phyloP scores from a whole-genome alignment of 176 grass and related monocot genomes.

The Triticum timopheevii region DNA sequence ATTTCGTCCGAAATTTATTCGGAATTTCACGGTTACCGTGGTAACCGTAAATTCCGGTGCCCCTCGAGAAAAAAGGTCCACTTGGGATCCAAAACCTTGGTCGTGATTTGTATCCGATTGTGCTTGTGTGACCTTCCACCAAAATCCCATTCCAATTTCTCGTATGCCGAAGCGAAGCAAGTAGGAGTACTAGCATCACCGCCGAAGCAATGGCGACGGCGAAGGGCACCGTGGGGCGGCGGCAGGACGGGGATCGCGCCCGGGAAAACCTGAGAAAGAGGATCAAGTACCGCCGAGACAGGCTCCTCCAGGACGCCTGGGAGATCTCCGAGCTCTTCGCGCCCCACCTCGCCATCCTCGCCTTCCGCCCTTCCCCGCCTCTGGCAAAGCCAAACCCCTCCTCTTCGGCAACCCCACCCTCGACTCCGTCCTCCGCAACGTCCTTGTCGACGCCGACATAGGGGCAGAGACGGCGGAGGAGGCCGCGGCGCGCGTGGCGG shows the following conservation, averaged over 20 bases:
- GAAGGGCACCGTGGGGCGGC: neutral
- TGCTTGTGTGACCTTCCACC: too few relatives aligned
- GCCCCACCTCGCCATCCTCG: slow-evolving; percentile 5
- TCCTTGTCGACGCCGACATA: neutral
- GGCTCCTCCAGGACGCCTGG: neutral
- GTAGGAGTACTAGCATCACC: too few relatives aligned
- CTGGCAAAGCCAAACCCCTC: neutral
- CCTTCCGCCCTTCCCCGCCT: neutral
- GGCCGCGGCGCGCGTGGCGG: neutral
- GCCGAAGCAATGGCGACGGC: neutral
- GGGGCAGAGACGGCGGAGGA: neutral
- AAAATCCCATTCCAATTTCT: too few relatives aligned
- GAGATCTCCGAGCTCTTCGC: neutral
- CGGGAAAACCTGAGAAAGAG: neutral
- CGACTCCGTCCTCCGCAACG: slow-evolving; percentile 21
- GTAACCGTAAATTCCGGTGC: too few relatives aligned
- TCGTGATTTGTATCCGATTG: too few relatives aligned
- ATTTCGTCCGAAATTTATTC: too few relatives aligned
- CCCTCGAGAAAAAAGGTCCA: too few relatives aligned
- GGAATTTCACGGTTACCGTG: too few relatives aligned
- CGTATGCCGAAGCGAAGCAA: too few relatives aligned
- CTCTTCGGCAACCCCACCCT: slow-evolving; percentile 11
- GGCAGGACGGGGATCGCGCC: neutral
- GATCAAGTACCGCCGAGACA: neutral
- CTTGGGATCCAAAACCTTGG: too few relatives aligned